phyloP scores from a whole-genome alignment of 2,329 filamentous ascomycete species.

The Whalleya microplaca region DNA sequence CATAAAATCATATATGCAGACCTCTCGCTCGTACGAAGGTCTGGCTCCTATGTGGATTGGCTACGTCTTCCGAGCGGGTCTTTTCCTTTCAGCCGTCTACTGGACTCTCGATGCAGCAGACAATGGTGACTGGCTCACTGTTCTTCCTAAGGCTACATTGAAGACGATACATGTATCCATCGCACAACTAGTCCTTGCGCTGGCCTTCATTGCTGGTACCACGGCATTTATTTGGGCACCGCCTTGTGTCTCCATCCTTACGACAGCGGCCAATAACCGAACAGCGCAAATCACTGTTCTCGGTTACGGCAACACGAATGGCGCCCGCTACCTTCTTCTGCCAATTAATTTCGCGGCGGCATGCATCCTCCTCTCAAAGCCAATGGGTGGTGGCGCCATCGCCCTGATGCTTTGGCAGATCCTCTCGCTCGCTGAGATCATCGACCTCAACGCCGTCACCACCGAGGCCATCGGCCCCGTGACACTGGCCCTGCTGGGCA shows the following conservation, averaged over 20 bases:
- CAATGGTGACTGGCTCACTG: conserved; percentile 78
- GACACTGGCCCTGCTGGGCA: conserved; percentile 84
- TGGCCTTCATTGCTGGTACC: conserved; percentile 82
- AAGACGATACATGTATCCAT: conserved; percentile 77
- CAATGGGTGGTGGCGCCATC: conserved; percentile 87
- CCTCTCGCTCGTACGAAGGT: conserved; percentile 87
- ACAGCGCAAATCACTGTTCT: conserved; percentile 73
- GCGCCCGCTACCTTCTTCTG: conserved; percentile 85
- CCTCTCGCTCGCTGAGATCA: conserved; percentile 71
- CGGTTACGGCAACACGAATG: conserved; percentile 92
- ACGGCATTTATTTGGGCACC: conserved; percentile 85
- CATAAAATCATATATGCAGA: conserved; percentile 77
- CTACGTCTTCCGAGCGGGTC: conserved; percentile 73
- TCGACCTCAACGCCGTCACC: conserved; percentile 64
- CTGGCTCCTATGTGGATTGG: conserved; percentile 85
- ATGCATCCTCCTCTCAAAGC: conserved; percentile 83
- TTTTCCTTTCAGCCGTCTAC: conserved; percentile 77
- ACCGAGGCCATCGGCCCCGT: conserved; percentile 79
- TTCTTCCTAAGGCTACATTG: conserved; percentile 60
- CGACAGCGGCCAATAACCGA: conserved; percentile 47
- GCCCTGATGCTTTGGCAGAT: conserved; percentile 86
- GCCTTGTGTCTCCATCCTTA: conserved; percentile 77
- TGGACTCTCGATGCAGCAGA: conserved; percentile 91
- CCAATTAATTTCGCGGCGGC: conserved; percentile 77
- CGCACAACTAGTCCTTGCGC: conserved; percentile 77